Evolutionary conservation across 306 rosid genomes (phyloP).

Genomic region (Ceratonia siliqua): DNA sequence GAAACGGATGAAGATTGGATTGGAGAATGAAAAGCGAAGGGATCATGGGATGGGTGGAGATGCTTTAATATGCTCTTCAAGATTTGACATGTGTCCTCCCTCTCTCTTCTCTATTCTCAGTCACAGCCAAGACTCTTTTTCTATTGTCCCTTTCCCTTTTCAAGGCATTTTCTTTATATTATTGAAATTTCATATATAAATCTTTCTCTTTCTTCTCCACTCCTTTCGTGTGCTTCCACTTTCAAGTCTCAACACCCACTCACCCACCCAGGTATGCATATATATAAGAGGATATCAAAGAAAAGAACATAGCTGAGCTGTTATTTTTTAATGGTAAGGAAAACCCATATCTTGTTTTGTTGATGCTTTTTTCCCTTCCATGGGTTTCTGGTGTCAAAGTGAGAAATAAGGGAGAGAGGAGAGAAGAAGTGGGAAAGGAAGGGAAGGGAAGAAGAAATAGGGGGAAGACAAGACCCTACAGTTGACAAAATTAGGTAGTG

Average conservation of each 20-base stretch:
- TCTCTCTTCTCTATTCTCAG: slow-evolving; percentile 31
- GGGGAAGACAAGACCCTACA: slow-evolving; percentile 36
- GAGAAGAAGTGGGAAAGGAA: slow-evolving; percentile 5
- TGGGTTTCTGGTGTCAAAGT: slow-evolving; percentile 56
- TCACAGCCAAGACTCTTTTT: slow-evolving; percentile 21
- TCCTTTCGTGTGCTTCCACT: slow-evolving; percentile 26
- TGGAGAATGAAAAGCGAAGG: slow-evolving; percentile 37
- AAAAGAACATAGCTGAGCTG: slow-evolving; percentile 36
- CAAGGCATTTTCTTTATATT: slow-evolving; percentile 2
- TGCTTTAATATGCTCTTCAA: slow-evolving; percentile 48
- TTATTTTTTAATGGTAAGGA: slow-evolving; percentile 34
- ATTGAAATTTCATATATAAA: no score
- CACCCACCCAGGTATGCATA: slow-evolving; percentile 26
- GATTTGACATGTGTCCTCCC: slow-evolving; percentile 64
- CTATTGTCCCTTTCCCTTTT: slow-evolving; percentile 11
- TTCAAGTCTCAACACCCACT: slow-evolving; percentile 12
- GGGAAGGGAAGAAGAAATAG: slow-evolving; percentile 2
- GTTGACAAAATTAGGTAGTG: slow-evolving; percentile 76
- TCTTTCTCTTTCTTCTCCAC: slow-evolving; percentile 24
- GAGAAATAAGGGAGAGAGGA: slow-evolving; percentile 16
- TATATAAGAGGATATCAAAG: neutral
- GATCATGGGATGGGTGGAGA: slow-evolving; percentile 59
- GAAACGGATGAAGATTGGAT: slow-evolving; percentile 28
- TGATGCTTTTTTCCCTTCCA: slow-evolving; percentile 44
- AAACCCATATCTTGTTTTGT: slow-evolving; percentile 39